These are phyloP conservation scores for Aspergillus asperescens DNA, from an alignment of 495 filamentous ascomycete genomes.

Conservation along the genomic window DNA sequence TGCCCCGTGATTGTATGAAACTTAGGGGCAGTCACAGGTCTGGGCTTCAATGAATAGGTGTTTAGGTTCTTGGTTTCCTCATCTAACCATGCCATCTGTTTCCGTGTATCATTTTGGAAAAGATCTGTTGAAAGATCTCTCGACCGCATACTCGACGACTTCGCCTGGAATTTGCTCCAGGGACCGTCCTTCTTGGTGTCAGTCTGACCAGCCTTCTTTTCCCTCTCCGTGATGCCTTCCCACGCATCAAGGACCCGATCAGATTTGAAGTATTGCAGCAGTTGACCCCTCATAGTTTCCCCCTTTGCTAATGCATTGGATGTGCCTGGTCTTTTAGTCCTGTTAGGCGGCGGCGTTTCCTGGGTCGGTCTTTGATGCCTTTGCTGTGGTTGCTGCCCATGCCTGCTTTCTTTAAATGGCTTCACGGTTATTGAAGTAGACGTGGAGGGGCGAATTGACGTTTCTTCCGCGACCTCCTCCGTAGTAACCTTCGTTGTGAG, in stretches of 20 bases:
- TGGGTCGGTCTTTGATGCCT: slow-evolving; percentile 16
- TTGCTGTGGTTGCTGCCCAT: slow-evolving; percentile 14
- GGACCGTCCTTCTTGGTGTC: slow-evolving; percentile 28
- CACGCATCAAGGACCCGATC: slow-evolving; percentile 39
- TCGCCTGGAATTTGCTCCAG: slow-evolving; percentile 34
- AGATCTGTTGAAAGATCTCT: slow-evolving; percentile 7
- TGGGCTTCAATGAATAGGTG: slow-evolving; percentile 34
- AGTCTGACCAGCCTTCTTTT: slow-evolving; percentile 9
- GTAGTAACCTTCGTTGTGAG: slow-evolving; percentile 21
- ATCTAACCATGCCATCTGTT: slow-evolving; percentile 33
- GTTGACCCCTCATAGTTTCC: slow-evolving; percentile 36
- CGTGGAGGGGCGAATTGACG: slow-evolving; percentile 23
- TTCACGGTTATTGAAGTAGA: slow-evolving; percentile 27
- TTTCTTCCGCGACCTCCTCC: slow-evolving; percentile 16
- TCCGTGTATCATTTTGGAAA: slow-evolving; percentile 17
- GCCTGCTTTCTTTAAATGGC: slow-evolving; percentile 18
- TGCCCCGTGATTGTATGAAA: slow-evolving; percentile 35
- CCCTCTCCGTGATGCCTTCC: slow-evolving; percentile 27
- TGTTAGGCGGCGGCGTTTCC: slow-evolving; percentile 5
- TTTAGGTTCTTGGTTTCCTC: slow-evolving; percentile 29
- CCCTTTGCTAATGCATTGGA: slow-evolving; percentile 12
- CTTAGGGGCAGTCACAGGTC: slow-evolving; percentile 26
- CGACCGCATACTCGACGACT: slow-evolving; percentile 18
- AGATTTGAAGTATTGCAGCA: slow-evolving; percentile 36
- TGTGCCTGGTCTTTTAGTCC: slow-evolving; percentile 9